These are phyloP conservation scores for Aspergillus persii DNA, from an alignment of 2,329 filamentous ascomycete species.

Conservation along the genomic window DNA sequence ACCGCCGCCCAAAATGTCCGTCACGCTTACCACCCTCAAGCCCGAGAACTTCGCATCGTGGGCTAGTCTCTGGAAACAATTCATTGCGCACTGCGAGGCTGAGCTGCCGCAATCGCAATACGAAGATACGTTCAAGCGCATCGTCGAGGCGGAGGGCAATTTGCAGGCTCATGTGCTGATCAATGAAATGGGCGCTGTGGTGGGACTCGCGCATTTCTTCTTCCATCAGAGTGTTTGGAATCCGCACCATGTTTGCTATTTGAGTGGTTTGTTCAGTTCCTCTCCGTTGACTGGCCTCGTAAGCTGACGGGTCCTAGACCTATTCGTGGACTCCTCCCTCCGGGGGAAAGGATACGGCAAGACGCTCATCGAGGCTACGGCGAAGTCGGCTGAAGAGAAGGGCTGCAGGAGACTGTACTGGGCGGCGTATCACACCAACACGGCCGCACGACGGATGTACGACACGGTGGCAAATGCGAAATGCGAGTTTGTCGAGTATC, in stretches of 20 bases:
- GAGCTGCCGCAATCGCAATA: background rate
- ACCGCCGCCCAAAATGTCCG: background rate
- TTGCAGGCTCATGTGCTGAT: background rate
- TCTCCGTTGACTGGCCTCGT: background rate
- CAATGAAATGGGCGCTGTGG: background rate
- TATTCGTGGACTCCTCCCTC: background rate
- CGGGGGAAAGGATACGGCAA: background rate
- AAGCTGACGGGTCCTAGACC: background rate
- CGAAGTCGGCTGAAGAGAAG: background rate
- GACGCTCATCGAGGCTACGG: background rate
- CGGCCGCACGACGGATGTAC: background rate
- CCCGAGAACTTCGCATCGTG: background rate
- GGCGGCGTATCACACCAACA: background rate
- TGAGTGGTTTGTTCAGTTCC: background rate
- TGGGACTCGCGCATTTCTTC: background rate
- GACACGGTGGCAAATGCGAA: background rate
- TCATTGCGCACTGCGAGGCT: background rate
- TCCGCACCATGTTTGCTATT: background rate
- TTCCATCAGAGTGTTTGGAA: background rate
- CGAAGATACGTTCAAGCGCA: background rate
- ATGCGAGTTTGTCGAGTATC: background rate
- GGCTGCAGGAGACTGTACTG: background rate
- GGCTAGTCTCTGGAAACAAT: background rate
- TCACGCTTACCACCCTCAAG: background rate
- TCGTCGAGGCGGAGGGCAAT: background rate